Percentiles rank a stretch among this genome's conserved stretches.
These are phyloP conservation scores for Pythium sp. DNA, from an alignment of 352 stramenopile genomes.

Conservation along the genomic window DNA sequence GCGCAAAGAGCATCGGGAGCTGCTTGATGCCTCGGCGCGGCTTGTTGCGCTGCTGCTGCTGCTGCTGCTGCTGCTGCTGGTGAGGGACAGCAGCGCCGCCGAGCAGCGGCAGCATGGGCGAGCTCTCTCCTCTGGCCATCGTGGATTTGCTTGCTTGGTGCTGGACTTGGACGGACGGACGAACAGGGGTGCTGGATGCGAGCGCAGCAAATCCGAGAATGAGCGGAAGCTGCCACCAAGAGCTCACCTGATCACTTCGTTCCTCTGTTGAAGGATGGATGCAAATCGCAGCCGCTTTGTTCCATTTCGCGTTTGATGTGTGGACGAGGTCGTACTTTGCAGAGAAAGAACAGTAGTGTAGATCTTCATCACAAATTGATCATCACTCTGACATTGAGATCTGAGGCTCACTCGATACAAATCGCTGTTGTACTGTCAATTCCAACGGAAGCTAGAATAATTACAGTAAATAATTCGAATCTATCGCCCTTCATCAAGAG, in stretches of 20 bases:
- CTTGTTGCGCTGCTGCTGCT: constrained; percentile 5
- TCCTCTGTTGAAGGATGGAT: neutral
- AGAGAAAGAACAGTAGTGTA: neutral
- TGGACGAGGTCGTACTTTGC: constrained; percentile 1
- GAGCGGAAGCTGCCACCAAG: neutral
- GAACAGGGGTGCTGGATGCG: no score
- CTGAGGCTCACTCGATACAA: neutral
- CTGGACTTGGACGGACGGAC: neutral
- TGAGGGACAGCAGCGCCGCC: neutral
- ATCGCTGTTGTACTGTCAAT: neutral
- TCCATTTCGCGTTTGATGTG: neutral
- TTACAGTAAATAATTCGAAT: neutral
- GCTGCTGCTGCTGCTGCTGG: no score
- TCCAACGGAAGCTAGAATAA: neutral
- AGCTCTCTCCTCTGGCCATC: constrained; percentile 19
- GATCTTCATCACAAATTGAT: neutral
- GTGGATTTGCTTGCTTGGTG: neutral
- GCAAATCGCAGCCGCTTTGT: neutral
- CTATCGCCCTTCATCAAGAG: neutral
- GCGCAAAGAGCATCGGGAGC: constrained; percentile 32
- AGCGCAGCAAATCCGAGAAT: constrained; percentile 8
- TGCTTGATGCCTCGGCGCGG: constrained; percentile 10
- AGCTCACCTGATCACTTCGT: constrained; percentile 1
- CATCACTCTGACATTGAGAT: neutral
- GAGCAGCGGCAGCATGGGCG: constrained; percentile 28